Base-by-base conservation (phyloP, 2,329 filamentous ascomycete species). In the Aspergillus brunneoviolaceus region DNA sequence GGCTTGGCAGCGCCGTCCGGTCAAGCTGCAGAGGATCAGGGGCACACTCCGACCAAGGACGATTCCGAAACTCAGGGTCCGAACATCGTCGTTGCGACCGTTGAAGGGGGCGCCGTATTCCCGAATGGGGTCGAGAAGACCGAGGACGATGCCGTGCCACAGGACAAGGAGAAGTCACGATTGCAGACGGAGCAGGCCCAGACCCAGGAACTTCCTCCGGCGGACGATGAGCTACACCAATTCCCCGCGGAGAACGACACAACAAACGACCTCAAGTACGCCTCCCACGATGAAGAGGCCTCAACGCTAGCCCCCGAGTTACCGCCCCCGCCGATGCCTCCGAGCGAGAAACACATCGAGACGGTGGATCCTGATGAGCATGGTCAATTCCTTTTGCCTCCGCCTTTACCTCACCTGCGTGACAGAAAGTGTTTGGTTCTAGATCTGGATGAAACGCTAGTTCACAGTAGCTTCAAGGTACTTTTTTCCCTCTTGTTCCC, bases 381-480 rank as follows among this genome's bases (percentile, higher is more conserved):
- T 53, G 86, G 85, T 65, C 87, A 88, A 70, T 91, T 85, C 78
- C 82, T 99, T 39, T 80, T 99, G 57, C 92, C 92, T n/a, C 88
- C 93, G 0, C 85, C 94, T 66, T 83, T 87, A 47, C 88, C 91
- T 27, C 88, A 91, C 68, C 87, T 95, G 69, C 87, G 89, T 76
- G 92, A 92, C 29, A 89, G 91, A 72, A 99, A 99, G 77, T 99
- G 95, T 70, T 81, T 99, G 47, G 94, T 99, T 19, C 84, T 99
- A 50, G 95, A 99, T 80, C 81, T 99, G 62, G 95, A 99, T 68
- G 95, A 99, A 77, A 99, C 95, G 1, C 80, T 99, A 55, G 95
- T 99, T 25, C 95, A 99, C 80, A 98, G 95, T 76, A 98, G 95
- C 68, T 99, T 99, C 80, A 99, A 99, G 86, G 94, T 96, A 78